Conservation (phyloP, 1,284 basidiomycete species). For the Termitomyces sp. region DNA sequence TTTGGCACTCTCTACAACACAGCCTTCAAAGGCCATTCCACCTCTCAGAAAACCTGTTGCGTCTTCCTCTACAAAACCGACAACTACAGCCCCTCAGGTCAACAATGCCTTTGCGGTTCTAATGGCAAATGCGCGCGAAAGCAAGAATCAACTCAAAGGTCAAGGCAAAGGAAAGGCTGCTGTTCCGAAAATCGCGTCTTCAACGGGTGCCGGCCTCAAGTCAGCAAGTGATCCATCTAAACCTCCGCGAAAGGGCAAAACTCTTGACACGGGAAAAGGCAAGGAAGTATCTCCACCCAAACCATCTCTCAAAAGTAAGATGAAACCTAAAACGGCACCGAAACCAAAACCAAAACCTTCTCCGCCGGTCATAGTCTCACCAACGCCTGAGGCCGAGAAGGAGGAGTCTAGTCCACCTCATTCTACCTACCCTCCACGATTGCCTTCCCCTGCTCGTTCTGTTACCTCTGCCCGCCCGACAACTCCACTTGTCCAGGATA, state of each 20-base stretch:
- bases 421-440: constrained; percentile 4
- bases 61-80: not conserved
- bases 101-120: constrained; percentile 12
- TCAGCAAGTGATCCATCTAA: not conserved
- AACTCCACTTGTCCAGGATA: constrained; percentile 5
- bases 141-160: constrained; percentile 16
- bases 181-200: constrained; percentile 1
- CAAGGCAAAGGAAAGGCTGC: constrained; percentile 22
- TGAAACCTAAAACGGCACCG: constrained; percentile 17
- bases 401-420: constrained; percentile 3
- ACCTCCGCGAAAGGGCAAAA: constrained; percentile 5
- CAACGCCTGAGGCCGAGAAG: constrained; percentile 4
- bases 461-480: constrained; percentile 1
- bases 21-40: not conserved
- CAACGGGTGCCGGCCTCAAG: not conserved
- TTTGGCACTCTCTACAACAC: not conserved
- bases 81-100: not conserved
- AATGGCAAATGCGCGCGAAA: constrained; percentile 12
- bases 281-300: constrained; percentile 4
- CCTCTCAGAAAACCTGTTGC: not conserved
- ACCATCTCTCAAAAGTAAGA: constrained; percentile 20
- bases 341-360: constrained; percentile 21
- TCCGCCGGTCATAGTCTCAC: constrained; percentile 16
- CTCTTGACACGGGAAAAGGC: constrained; percentile 8
- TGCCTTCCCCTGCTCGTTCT: not conserved